phyloP scores from a whole-genome alignment of 257 asterid genomes.

The Salvia hispanica region DNA sequence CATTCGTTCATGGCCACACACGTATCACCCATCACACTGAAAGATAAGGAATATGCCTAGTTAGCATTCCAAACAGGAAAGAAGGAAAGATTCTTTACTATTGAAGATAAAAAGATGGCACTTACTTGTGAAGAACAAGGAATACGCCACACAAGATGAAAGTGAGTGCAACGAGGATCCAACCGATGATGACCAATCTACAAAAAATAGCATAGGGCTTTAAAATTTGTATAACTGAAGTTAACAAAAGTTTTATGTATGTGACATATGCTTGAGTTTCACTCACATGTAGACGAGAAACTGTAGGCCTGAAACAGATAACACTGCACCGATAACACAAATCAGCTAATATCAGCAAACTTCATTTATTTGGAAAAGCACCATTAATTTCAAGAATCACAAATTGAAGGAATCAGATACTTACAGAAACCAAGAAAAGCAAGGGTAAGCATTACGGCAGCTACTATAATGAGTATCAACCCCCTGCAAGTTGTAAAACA shows the following conservation, averaged over 20 bases:
- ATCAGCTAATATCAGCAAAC: constrained; percentile 1
- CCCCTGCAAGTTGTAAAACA: constrained; percentile 51
- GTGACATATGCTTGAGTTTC: neutral
- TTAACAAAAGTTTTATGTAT: neutral
- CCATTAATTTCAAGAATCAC: neutral
- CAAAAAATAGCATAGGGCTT: constrained; percentile 28
- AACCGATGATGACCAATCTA: constrained; percentile 80
- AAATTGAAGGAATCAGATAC: constrained; percentile 32
- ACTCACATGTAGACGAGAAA: constrained; percentile 77
- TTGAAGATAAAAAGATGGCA: neutral
- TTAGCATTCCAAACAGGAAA: constrained; percentile 5
- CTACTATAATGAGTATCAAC: constrained; percentile 57
- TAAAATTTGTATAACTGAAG: constrained; percentile 3
- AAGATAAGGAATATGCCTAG: constrained; percentile 14
- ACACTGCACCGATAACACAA: constrained; percentile 56
- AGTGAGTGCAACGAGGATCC: constrained; percentile 86
- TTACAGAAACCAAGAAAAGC: constrained; percentile 89
- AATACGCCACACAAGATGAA: constrained; percentile 78
- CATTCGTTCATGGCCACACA: constrained; percentile 89
- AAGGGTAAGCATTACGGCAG: constrained; percentile 80
- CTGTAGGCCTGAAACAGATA: constrained; percentile 77
- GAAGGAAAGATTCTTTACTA: neutral
- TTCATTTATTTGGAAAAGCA: neutral
- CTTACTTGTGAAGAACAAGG: constrained; percentile 91
- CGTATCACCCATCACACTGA: constrained; percentile 77